Conservation (phyloP, 2,329 filamentous ascomycete species). For the Fusarium concolor region DNA sequence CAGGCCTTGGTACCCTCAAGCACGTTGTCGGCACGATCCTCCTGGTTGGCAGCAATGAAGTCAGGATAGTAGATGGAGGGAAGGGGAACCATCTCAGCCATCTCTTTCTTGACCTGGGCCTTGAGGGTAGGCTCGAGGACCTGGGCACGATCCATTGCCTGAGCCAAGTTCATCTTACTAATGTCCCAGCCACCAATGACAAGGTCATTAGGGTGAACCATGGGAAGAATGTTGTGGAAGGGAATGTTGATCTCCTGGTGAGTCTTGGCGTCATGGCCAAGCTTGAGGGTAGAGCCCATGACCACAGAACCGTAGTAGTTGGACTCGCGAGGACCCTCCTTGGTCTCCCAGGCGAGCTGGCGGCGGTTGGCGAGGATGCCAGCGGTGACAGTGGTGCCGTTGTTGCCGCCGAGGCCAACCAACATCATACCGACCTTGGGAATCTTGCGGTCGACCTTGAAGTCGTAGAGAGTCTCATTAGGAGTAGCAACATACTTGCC, state of each 20-base stretch:
- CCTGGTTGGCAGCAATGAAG: constrained; percentile 99
- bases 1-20: constrained; percentile 85
- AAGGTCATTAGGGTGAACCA: constrained; percentile 97
- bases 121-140: constrained; percentile 97
- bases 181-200: constrained; percentile 98
- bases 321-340: constrained; percentile 83
- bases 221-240: constrained; percentile 92
- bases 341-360: constrained; percentile 89
- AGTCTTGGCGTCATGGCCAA: constrained; percentile 87
- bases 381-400: constrained; percentile 95
- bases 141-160: constrained; percentile 94
- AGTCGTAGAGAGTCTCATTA: constrained; percentile 91
- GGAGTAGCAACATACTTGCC: constrained; percentile 87
- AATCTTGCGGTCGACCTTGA: constrained; percentile 95
- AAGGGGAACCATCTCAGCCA: constrained; percentile 87
- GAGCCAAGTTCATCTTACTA: constrained; percentile 86
- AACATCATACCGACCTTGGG: constrained; percentile 97
- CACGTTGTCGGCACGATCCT: constrained; percentile 93
- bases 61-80: constrained; percentile 98
- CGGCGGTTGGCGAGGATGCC: constrained; percentile 96
- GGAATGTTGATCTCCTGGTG: constrained; percentile 94
- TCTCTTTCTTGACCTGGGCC: constrained; percentile 89
- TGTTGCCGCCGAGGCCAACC: constrained; percentile 98
- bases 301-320: constrained; percentile 99
- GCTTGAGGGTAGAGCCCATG: constrained; percentile 97